phyloP scores from a whole-genome alignment of 2,329 filamentous ascomycete species.

The Pseudonectria foliicola region DNA sequence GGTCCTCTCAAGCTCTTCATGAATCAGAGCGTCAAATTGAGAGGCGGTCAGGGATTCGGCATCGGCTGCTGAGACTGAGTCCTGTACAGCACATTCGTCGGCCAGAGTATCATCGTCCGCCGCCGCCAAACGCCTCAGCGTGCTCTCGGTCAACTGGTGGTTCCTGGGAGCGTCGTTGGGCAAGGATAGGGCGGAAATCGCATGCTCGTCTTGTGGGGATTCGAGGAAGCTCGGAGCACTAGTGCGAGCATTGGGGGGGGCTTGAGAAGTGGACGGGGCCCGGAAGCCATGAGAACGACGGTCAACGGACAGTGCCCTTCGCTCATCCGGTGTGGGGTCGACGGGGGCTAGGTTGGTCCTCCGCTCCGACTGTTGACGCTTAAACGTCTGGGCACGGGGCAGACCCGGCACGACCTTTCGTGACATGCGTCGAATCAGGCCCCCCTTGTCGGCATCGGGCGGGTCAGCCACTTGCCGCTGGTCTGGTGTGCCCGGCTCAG shows the following conservation, averaged over 20 bases:
- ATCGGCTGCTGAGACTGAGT: constrained; percentile 31
- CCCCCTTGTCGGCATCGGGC: constrained; percentile 25
- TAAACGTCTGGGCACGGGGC: constrained; percentile 71
- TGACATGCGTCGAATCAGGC: constrained; percentile 36
- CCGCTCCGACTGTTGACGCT: constrained; percentile 74
- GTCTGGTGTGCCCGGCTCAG: constrained; percentile 9
- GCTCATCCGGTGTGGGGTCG: constrained; percentile 56
- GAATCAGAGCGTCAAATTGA: constrained; percentile 57
- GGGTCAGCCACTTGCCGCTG: constrained; percentile 27
- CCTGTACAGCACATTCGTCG: constrained; percentile 17
- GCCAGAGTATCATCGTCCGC: constrained; percentile 17
- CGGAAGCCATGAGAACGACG: constrained; percentile 35
- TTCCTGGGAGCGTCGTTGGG: constrained; percentile 11
- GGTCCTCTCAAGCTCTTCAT: constrained; percentile 73
- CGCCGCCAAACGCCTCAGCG: constrained; percentile 1
- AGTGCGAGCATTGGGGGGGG: constrained; percentile 30
- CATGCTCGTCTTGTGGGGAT: constrained; percentile 13
- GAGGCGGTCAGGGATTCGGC: constrained; percentile 43
- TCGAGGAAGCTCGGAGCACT: constrained; percentile 42
- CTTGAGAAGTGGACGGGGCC: constrained; percentile 14
- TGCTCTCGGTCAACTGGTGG: constrained; percentile 2
- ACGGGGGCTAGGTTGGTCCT: constrained; percentile 65
- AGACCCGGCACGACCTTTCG: constrained; percentile 69
- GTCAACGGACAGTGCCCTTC: constrained; percentile 64
- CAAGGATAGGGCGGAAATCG: constrained; percentile 12